Evolutionary conservation across 805 yeast genomes (phyloP), one percentile per base, ranked within the genome.

Genomic region (Ogataea angusta): DNA sequence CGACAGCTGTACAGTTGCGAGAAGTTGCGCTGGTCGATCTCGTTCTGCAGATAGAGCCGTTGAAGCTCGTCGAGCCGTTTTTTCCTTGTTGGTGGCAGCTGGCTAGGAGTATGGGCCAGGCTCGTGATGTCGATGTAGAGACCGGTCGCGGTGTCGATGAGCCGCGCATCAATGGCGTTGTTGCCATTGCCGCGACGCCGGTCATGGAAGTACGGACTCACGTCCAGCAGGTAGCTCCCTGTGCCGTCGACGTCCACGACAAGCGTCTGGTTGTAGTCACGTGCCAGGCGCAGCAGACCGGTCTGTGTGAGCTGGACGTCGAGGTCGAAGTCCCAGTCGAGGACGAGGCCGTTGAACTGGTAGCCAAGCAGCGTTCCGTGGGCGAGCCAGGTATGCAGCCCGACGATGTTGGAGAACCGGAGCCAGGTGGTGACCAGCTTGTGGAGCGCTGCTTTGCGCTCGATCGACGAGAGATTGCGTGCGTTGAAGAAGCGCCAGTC

Each of bases 301-400:
- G 47, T 52, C 43, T 73, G 70, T 1, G 83, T 73, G 53, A 79
- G 62, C 51, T 78, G 82, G n/a, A 76, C 81, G 60, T 80, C 85
- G 24, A 76, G 60, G 51, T 79, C 84, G 32, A 67, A 64, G 56
- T 79, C 85, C 82, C 82, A 80, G 6, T 81, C 80, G 47, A 80
- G 64, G 5, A 68, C 62, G 43, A 75, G 56, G 1, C 82, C 83
- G 53, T 75, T 77, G 71, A 77, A 78, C 48, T 73, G 72, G 75
- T 80, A 80, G 6, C 82, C 80, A 19, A 80, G 66, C 43, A 80
- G 62, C 8, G 83, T 65, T 2, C 86, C 86, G 57, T 79, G 83
- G 5, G 81, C 76, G 25, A 80, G 67, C 84, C 85, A 81, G 0
- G 82, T 71, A 9, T 64, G 53, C 5, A 80, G 47, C 2, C 69